Conservation (phyloP, 2,329 filamentous ascomycete species). For the Cercospora zeina region DNA sequence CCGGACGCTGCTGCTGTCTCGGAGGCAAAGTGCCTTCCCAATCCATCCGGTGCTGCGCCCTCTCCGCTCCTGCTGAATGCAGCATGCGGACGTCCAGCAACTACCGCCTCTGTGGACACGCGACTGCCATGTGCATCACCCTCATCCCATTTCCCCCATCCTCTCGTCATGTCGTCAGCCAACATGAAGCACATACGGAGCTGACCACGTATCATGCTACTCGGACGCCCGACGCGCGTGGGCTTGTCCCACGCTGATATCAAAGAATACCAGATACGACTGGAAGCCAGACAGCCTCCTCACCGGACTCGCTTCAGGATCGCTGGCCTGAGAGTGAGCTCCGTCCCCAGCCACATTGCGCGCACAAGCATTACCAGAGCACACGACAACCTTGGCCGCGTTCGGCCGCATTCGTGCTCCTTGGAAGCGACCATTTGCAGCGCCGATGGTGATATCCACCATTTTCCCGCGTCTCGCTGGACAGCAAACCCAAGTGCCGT, state of each 20-base stretch:
- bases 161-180: neutral
- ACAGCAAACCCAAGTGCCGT: neutral
- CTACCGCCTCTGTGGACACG: neutral
- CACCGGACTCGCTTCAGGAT: conserved; percentile 9
- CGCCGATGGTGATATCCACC: neutral
- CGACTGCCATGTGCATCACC: neutral
- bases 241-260: conserved; percentile 36
- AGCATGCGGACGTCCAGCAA: neutral
- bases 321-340: conserved; percentile 28
- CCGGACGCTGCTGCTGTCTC: neutral
- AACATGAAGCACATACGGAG: neutral
- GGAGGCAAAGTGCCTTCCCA: neutral
- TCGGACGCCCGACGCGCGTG: conserved; percentile 35
- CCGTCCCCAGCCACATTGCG: conserved; percentile 24
- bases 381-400: conserved; percentile 28
- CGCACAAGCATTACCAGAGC: conserved; percentile 25
- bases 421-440: conserved; percentile 25
- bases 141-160: neutral
- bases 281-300: conserved; percentile 25
- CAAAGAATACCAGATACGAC: conserved; percentile 31
- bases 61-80: neutral
- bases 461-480: neutral
- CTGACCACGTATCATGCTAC: conserved; percentile 32
- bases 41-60: conserved; percentile 3
- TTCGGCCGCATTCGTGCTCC: conserved; percentile 25